Conservation (phyloP, 1,284 basidiomycete species). For the Vanrija sp. region DNA sequence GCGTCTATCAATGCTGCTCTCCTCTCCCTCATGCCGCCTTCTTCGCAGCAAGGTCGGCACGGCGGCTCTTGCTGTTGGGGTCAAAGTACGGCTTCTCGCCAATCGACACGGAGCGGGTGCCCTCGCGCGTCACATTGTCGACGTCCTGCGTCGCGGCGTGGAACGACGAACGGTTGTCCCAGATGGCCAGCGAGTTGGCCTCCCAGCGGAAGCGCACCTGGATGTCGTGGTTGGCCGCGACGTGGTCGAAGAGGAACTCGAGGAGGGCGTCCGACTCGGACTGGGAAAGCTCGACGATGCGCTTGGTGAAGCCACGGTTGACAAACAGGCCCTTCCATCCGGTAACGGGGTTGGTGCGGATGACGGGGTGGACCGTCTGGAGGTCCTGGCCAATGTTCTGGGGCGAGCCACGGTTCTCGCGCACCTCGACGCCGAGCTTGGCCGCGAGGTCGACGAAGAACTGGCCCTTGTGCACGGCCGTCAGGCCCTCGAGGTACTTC, state of each 20-base stretch:
- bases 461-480: constrained; percentile 57
- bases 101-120: constrained; percentile 60
- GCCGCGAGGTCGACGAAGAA: constrained; percentile 53
- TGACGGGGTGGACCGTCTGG: constrained; percentile 59
- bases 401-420: constrained; percentile 53
- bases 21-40: no score
- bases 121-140: constrained; percentile 48
- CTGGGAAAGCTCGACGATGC: constrained; percentile 58
- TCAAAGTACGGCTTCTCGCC: constrained; percentile 61
- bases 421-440: constrained; percentile 3
- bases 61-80: constrained; percentile 19
- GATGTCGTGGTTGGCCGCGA: constrained; percentile 58
- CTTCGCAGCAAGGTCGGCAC: constrained; percentile 3
- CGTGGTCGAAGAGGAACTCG: constrained; percentile 49
- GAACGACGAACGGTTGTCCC: constrained; percentile 46
- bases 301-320: constrained; percentile 60
- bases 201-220: constrained; percentile 57
- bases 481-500: constrained; percentile 58
- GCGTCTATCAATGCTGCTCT: no score
- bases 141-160: constrained; percentile 7
- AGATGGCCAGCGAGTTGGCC: constrained; percentile 44
- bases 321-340: constrained; percentile 75
- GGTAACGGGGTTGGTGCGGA: constrained; percentile 55
- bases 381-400: constrained; percentile 60
- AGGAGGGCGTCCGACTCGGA: constrained; percentile 54